These are phyloP conservation scores for Petasospora rhodanensis DNA, from an alignment of 1,139 yeast genomes.

Conservation along the genomic window DNA sequence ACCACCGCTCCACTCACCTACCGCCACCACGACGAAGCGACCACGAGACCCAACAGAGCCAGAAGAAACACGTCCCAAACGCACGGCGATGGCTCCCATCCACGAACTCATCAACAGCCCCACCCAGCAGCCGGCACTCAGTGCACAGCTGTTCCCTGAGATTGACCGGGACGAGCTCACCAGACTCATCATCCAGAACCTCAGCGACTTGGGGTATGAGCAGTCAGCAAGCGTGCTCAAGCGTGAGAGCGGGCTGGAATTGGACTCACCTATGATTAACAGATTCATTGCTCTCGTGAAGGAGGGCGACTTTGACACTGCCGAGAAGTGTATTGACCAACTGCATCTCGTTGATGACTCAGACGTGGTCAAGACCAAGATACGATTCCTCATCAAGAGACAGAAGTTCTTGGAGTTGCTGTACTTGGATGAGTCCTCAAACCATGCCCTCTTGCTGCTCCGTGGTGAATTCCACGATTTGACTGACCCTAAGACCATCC, in stretches of 20 bases:
- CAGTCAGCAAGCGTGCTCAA: conserved; percentile 37
- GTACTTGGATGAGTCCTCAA: conserved; percentile 26
- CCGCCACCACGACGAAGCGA: too few relatives aligned
- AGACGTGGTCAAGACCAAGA: conserved; percentile 17
- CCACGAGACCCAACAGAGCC: too few relatives aligned
- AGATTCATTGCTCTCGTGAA: conserved; percentile 37
- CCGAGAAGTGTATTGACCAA: conserved; percentile 28
- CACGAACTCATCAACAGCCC: background rate
- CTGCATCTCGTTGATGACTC: conserved; percentile 26
- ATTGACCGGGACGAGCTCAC: conserved; percentile 40
- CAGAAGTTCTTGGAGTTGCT: conserved; percentile 39
- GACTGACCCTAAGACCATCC: conserved; percentile 25
- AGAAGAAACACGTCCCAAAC: too few relatives aligned
- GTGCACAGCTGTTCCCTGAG: conserved; percentile 16
- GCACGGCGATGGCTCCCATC: background rate
- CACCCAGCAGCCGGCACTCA: background rate
- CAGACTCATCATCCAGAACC: conserved; percentile 44
- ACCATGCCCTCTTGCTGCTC: conserved; percentile 39
- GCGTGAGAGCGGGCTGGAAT: conserved; percentile 34
- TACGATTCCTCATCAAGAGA: conserved; percentile 33
- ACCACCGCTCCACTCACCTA: too few relatives aligned
- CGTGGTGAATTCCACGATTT: conserved; percentile 34
- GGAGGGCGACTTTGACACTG: conserved; percentile 34
- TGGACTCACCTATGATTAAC: conserved; percentile 39
- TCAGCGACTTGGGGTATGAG: conserved; percentile 45